phyloP scores from a whole-genome alignment of 2,329 filamentous ascomycete genomes.

The Sporothrix humicola region DNA sequence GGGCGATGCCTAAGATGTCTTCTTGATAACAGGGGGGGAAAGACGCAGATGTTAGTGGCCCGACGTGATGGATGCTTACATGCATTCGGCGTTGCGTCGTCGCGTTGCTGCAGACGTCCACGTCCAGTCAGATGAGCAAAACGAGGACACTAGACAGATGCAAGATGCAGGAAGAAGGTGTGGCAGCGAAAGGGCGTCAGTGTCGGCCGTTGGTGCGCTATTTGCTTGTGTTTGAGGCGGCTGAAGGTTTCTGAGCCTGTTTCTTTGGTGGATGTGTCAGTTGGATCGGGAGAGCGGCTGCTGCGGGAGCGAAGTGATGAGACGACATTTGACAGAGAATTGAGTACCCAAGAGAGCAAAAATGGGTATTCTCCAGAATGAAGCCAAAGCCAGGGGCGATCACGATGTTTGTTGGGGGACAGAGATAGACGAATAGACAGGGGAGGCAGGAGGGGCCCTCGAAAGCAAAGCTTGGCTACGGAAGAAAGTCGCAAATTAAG shows the following conservation, averaged over 20 bases:
- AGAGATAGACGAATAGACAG: neutral
- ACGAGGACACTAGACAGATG: neutral
- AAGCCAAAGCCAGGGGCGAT: slow-evolving; percentile 13
- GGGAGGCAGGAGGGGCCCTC: neutral
- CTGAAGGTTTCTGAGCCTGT: neutral
- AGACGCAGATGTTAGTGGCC: slow-evolving; percentile 17
- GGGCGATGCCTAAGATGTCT: neutral
- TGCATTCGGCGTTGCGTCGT: slow-evolving; percentile 3
- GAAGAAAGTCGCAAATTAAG: slow-evolving; percentile 10
- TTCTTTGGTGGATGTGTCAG: neutral
- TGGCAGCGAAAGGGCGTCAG: neutral
- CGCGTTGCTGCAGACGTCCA: neutral
- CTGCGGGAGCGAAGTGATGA: neutral
- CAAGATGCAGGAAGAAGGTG: neutral
- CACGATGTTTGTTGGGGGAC: slow-evolving; percentile 10
- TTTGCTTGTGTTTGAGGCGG: neutral
- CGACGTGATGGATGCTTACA: slow-evolving; percentile 21
- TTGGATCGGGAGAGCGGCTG: slow-evolving; percentile 8
- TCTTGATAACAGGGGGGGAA: neutral
- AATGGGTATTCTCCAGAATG: neutral
- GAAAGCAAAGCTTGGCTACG: slow-evolving; percentile 10
- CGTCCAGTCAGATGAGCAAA: slow-evolving; percentile 26
- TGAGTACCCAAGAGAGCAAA: neutral
- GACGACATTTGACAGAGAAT: neutral
- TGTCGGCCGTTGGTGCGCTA: slow-evolving; percentile 8